Evolutionary conservation across 2,329 filamentous ascomycete genomes (phyloP), one percentile per base, ranked within the genome.

Genomic region (Penicillium digitatum): DNA sequence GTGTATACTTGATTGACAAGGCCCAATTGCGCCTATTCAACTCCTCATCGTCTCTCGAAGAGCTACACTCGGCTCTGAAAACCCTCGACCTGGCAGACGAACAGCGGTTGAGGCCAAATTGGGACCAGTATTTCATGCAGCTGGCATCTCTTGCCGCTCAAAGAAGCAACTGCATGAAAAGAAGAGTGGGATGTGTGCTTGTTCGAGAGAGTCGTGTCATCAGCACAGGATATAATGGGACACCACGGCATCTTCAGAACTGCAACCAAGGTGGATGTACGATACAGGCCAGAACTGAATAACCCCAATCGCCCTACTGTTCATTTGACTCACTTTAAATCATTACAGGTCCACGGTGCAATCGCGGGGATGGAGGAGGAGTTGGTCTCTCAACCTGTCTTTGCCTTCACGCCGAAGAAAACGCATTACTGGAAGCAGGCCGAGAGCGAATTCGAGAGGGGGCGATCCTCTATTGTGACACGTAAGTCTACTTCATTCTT

Each of bases 61-160:
- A 87, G 62, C 81, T 97, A 6, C 86, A 90, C 71, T 78, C 81
- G 3, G 87, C 88, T 9, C 82, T 99, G 1, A 80, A 82, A 46
- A 82, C 84, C 44, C 81, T 96, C 8, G 84, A 95, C 70, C 82
- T 99, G 26, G 81, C 87, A 1, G 86, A 94, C 67, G 82, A 87
- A 32, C 83, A 88, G 64, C 87, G 94, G 2, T 80, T 99, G 34
- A 85, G 94, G 1, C 94, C 94, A 0, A 87, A 84, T 46, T 99
- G 94, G 94, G 94, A 99, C 74, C 87, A 89, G 66, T 99, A 99
- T 77, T 99, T 99, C 71, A 99, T 99, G 94, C 85, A 89, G 38
- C 80, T 99, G n/a, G 92, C 94, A 5, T 90, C 89, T 32, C 84
- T 99, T 45, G 94, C 94, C 8, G 89, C 93, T 0, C 88, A 90